A percentile compares a stretch with the other conserved stretches of the same genome.
These are phyloP conservation scores for Schwanniomyces etchellsii DNA, from an alignment of 1,139 yeast species.

Conservation along the genomic window DNA sequence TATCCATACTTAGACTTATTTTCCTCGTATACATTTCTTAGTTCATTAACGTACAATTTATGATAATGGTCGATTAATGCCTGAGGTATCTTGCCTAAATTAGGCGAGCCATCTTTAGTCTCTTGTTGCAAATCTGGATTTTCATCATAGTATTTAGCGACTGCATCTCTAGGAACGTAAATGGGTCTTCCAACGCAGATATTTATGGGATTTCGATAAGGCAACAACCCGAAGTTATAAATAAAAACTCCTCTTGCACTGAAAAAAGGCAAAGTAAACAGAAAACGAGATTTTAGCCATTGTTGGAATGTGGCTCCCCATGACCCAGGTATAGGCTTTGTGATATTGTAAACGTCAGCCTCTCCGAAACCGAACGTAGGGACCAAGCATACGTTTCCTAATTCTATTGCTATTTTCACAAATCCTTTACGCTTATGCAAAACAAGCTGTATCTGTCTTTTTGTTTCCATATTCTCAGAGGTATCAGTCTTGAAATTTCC, in stretches of 20 bases:
- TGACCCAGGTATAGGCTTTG: slow-evolving; percentile 51
- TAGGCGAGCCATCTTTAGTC: slow-evolving; percentile 4
- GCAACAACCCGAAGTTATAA: slow-evolving; percentile 86
- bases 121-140: slow-evolving; percentile 3
- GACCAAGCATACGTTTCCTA: slow-evolving; percentile 73
- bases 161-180: slow-evolving; percentile 47
- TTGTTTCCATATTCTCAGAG: neutral
- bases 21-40: slow-evolving; percentile 61
- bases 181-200: slow-evolving; percentile 83
- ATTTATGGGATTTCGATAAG: slow-evolving; percentile 76
- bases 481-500: too few relatives aligned
- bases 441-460: slow-evolving; percentile 42
- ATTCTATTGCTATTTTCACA: slow-evolving; percentile 75
- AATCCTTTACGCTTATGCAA: slow-evolving; percentile 81
- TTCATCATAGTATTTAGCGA: slow-evolving; percentile 19
- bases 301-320: slow-evolving; percentile 52
- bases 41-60: slow-evolving; percentile 59
- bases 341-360: slow-evolving; percentile 67
- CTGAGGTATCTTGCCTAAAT: slow-evolving; percentile 29
- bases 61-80: slow-evolving; percentile 66
- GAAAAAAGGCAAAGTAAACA: slow-evolving; percentile 86
- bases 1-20: slow-evolving; percentile 59
- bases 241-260: slow-evolving; percentile 91
- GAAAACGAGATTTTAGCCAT: slow-evolving; percentile 64
- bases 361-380: slow-evolving; percentile 95